Evolutionary conservation across 2,329 filamentous ascomycete genomes (phyloP), one percentile per base, ranked within the genome.

Genomic region (Colletotrichum sp.): DNA sequence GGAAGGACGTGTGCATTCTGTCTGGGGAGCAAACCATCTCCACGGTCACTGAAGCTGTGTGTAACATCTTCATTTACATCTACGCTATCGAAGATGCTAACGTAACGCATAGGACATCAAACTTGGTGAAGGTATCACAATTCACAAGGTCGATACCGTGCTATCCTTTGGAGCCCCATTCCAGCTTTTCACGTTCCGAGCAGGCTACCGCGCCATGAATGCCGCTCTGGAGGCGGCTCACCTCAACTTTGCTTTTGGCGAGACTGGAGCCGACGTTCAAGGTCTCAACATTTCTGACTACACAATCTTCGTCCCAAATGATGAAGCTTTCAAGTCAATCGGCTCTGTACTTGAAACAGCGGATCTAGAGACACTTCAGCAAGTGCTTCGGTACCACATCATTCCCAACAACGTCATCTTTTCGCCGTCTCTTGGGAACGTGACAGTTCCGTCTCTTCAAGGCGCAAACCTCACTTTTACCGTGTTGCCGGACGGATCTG

Each of bases 251-350:
- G 77, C 79, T 34, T 79, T 83, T 4, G 82, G 82, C 18, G 76
- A 80, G 63, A 69, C 79, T 5, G 80, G 76, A 0, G 69, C 64
- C 34, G 79, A 80, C n/a, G 62, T 77, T 0, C 75, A 78, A 0
- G 75, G 73, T 1, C 70, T 80, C 59, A 82, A 82, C 72, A 81
- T 83, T 59, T 82, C 81, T 2, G 81, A 96, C 84, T 92, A 94
- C 81, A 98, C 96, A 2, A 85, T 97, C 70, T 98, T 98, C 80
- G 94, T 95, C 4, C 96, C 96, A 0, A 92, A 91, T 2, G 92
- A 98, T 82, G 87, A 89, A 67, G 95, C 95, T 0, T 96, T 98
- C 80, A 91, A 94, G 77, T 82, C 77, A 5, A 82, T 83, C 7
- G 82, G 80, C 32, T 83, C 82, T 6, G 78, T 83, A 1, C 77